Conservation (phyloP, 805 yeast genomes). For the Torulaspora microellipsoides region DNA sequence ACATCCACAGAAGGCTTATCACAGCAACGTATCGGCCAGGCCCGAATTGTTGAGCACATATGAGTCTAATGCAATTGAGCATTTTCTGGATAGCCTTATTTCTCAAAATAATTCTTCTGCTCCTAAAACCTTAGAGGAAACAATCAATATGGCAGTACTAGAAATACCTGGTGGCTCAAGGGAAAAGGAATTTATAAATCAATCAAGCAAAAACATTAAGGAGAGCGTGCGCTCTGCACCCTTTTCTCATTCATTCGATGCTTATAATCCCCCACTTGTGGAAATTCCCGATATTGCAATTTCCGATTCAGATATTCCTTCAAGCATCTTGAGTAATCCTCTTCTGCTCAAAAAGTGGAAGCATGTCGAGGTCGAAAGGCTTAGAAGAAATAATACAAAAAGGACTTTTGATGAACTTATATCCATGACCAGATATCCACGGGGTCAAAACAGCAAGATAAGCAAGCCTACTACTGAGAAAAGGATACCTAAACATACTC, state of each 20-base stretch:
- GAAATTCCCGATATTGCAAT: conserved; percentile 27
- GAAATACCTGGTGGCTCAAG: not conserved
- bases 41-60: conserved; percentile 27
- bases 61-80: conserved; percentile 34
- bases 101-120: conserved; percentile 7
- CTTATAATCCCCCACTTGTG: conserved; percentile 16
- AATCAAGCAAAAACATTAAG: not conserved
- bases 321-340: conserved; percentile 17
- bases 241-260: conserved; percentile 1
- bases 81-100: conserved; percentile 29
- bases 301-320: conserved; percentile 23
- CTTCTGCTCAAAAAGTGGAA: conserved; percentile 30
- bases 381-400: conserved; percentile 30
- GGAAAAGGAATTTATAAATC: not conserved
- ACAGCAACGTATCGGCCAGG: conserved; percentile 2
- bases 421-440: conserved; percentile 21
- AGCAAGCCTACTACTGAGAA: conserved; percentile 15
- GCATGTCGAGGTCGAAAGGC: conserved; percentile 32
- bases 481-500: conserved; percentile 33
- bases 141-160: conserved; percentile 3
- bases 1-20: not conserved
- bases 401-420: conserved; percentile 27
- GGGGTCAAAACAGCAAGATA: conserved; percentile 10
- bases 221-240: conserved; percentile 1
- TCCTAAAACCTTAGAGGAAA: not conserved